Evolutionary conservation across 306 rosid species (phyloP), one percentile per base, ranked within the genome.

Genomic region (Vigna nakashimae): DNA sequence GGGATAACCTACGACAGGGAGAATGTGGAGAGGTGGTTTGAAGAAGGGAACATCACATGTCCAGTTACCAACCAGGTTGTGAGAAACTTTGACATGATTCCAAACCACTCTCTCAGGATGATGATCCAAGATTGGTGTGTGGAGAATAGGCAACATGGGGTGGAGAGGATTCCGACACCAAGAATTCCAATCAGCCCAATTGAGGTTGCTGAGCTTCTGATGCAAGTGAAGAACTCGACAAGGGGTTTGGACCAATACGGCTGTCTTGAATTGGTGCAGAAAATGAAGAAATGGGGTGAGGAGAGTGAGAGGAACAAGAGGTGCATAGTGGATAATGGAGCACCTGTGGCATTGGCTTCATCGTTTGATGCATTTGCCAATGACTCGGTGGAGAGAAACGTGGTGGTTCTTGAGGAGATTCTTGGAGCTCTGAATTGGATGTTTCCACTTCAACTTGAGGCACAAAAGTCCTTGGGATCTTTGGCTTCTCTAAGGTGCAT

Each of bases 111-210:
- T 0, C 84, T 92, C 1, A 65, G 93, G 34, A 73, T 60, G 11
- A 86, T 92, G 93, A 90, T 90, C 65, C 97, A 92, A 84, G 92
- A 92, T 7, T 92, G 96, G 97, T 83, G 97, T 73, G 85, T 83
- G 11, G 82, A 87, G 20, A 90, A 90, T 69, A 80, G 66, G 18
- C 78, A 69, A 30, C 59, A 77, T 40, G 96, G 96, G 24, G 72
- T 92, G 9, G 89, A 87, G 57, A 86, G 96, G 49, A 85, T 90
- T 15, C 96, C 97, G 2, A 90, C 97, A 0, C 96, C 97, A 0
- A 82, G 88, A 64, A 65, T 74, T 42, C 96, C 97, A 0, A 30
- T 90, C 75, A 65, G 71, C 9, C 76, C 87, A 6, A 2, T n/a
- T 11, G 85, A 91, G 65, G 90, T 85, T 6, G 50, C 75, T 0